Evolutionary conservation across 2,329 filamentous ascomycete species (phyloP).

Genomic region (Parastagonospora nodorum): DNA sequence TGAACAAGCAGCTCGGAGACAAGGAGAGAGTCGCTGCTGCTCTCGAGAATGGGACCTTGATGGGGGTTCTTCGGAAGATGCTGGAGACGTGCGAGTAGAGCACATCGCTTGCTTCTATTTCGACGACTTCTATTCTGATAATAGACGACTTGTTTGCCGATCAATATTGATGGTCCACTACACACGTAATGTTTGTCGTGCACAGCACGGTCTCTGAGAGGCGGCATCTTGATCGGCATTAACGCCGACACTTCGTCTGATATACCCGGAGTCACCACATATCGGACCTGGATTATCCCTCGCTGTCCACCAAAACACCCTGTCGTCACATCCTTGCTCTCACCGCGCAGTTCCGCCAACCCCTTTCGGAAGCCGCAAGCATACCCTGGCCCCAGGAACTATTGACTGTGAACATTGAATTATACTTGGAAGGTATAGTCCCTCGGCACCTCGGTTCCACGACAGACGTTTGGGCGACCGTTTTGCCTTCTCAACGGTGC

Average conservation of each 20-base stretch:
- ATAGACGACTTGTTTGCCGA: neutral
- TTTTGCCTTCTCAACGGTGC: neutral
- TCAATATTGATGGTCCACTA: neutral
- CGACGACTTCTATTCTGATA: no score
- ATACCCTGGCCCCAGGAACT: constrained; percentile 6
- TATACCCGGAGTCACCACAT: neutral
- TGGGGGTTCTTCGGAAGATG: constrained; percentile 91
- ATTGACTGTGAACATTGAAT: neutral
- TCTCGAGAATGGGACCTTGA: constrained; percentile 88
- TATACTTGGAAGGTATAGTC: neutral
- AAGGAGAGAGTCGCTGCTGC: constrained; percentile 96
- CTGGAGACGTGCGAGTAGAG: constrained; percentile 75
- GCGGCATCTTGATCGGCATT: no score
- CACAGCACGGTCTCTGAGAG: no score
- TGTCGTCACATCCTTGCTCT: neutral
- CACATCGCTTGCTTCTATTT: neutral
- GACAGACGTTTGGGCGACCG: neutral
- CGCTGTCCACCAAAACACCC: neutral
- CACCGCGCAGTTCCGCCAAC: neutral
- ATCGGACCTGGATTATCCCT: neutral
- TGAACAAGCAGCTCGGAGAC: constrained; percentile 95
- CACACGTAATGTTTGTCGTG: no score
- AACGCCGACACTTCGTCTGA: no score
- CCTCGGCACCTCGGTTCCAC: constrained; percentile 5
- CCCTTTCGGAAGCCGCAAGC: neutral